phyloP scores from a whole-genome alignment of 305 asterid genomes.

The Lippia alba region DNA sequence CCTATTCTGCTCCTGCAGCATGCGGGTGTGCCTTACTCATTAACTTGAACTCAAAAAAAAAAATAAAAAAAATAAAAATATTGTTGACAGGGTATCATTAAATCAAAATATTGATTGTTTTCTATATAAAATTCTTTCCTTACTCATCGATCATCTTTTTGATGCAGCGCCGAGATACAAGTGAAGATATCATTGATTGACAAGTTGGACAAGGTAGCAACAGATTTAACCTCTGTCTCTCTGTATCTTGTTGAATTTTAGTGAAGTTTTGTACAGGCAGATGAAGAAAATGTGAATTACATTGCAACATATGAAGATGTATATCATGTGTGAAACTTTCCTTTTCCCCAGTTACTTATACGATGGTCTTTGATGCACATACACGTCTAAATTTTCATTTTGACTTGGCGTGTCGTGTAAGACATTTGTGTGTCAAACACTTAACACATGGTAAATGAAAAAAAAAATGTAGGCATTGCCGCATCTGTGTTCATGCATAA shows the following conservation, averaged over 20 bases:
- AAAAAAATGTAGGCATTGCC: no score
- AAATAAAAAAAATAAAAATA: neutral
- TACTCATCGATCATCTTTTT: neutral
- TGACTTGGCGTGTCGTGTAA: no score
- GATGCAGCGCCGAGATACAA: conserved; percentile 44
- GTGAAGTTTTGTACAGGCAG: neutral
- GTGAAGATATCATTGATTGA: conserved; percentile 29
- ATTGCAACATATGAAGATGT: neutral
- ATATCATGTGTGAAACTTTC: no score
- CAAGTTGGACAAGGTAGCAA: neutral
- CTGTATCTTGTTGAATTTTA: neutral
- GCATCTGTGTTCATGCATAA: neutral
- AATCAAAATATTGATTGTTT: neutral
- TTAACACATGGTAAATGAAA: no score
- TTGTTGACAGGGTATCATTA: neutral
- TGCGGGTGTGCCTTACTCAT: neutral
- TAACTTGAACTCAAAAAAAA: no score
- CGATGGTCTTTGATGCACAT: no score
- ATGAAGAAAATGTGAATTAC: neutral
- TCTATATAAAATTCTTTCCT: conserved; percentile 11
- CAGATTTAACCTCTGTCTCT: neutral
- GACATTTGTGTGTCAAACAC: no score
- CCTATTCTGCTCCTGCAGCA: neutral
- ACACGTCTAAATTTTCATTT: no score
- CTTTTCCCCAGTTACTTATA: no score